Evolutionary conservation across 164 flowering plant genomes (phyloP).

Genomic region (Liriodendron chinense): DNA sequence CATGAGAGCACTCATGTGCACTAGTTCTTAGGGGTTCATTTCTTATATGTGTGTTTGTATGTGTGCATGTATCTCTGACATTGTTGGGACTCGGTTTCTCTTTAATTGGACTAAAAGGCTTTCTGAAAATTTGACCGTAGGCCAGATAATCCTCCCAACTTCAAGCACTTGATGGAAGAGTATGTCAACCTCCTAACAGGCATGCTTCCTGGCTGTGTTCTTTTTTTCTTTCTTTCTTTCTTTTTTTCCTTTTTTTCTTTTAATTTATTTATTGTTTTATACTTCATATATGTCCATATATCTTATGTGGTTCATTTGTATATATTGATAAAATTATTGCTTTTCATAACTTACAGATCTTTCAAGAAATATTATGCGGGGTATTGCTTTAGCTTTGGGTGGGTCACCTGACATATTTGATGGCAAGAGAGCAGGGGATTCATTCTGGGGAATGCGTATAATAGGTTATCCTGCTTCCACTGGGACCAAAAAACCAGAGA

Average conservation of each 20-base stretch:
- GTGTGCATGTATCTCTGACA: neutral
- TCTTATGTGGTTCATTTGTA: neutral
- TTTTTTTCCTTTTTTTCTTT: neutral
- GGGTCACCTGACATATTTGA: slow-evolving; percentile 71
- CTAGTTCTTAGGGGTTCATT: too few species aligned
- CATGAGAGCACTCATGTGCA: too few species aligned
- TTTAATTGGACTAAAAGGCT: neutral
- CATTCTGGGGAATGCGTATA: slow-evolving; percentile 87
- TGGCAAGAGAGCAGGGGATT: slow-evolving; percentile 75
- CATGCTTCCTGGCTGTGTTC: slow-evolving; percentile 21
- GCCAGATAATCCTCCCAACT: slow-evolving; percentile 69
- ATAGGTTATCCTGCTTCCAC: slow-evolving; percentile 79
- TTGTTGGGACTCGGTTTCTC: neutral
- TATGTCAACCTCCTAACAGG: slow-evolving; percentile 77
- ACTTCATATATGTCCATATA: neutral
- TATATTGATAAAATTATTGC: slow-evolving; percentile 6
- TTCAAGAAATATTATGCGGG: slow-evolving; percentile 77
- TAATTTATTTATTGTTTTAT: neutral
- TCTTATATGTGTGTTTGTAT: too few species aligned
- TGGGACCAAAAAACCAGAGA: slow-evolving; percentile 27
- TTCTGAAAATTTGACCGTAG: slow-evolving; percentile 30
- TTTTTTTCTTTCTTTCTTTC: neutral
- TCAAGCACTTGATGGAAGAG: slow-evolving; percentile 66
- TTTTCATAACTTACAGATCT: slow-evolving; percentile 44
- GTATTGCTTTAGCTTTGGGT: slow-evolving; percentile 87